Conservation (phyloP, 805 yeast species). For the Barnettozyma californica region DNA sequence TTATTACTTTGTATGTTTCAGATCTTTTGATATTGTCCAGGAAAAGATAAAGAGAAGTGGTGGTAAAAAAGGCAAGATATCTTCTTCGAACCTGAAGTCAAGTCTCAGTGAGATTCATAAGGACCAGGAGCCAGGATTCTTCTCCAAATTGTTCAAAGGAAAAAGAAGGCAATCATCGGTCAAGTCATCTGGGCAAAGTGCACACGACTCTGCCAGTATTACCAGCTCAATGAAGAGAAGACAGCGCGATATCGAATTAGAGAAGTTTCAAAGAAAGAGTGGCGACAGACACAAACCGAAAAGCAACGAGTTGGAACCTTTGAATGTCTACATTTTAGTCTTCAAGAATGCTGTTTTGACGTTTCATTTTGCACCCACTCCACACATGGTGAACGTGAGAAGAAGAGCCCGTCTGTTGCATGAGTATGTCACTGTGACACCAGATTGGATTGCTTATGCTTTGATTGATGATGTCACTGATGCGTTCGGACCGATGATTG, state of each 20-base stretch:
- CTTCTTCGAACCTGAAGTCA: constrained; percentile 1
- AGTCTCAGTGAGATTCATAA: constrained; percentile 2
- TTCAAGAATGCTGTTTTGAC: constrained; percentile 77
- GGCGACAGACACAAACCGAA: constrained; percentile 41
- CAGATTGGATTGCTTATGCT: constrained; percentile 98
- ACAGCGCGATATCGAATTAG: constrained; percentile 28
- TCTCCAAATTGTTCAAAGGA: constrained; percentile 10
- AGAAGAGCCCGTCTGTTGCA: constrained; percentile 82
- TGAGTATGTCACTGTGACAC: constrained; percentile 83
- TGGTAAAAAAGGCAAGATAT: constrained; percentile 27
- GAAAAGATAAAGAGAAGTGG: constrained; percentile 51
- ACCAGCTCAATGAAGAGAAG: constrained; percentile 26
- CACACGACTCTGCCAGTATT: constrained; percentile 13
- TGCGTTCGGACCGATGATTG: constrained; percentile 95
- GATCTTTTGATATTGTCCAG: constrained; percentile 75
- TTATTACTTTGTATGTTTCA: constrained; percentile 87
- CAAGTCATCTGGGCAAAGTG: constrained; percentile 3
- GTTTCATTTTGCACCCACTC: constrained; percentile 88
- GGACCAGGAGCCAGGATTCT: constrained; percentile 5
- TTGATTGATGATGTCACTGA: constrained; percentile 95
- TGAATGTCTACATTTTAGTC: constrained; percentile 64
- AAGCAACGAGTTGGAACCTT: constrained; percentile 67
- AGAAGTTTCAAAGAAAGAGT: constrained; percentile 36
- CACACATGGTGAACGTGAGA: constrained; percentile 92
- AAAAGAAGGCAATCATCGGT: constrained; percentile 16